Evolutionary conservation across 176 grass and related monocot genomes (phyloP), one percentile per base, ranked within the genome.

Genomic region (Eragrostis nindensis): DNA sequence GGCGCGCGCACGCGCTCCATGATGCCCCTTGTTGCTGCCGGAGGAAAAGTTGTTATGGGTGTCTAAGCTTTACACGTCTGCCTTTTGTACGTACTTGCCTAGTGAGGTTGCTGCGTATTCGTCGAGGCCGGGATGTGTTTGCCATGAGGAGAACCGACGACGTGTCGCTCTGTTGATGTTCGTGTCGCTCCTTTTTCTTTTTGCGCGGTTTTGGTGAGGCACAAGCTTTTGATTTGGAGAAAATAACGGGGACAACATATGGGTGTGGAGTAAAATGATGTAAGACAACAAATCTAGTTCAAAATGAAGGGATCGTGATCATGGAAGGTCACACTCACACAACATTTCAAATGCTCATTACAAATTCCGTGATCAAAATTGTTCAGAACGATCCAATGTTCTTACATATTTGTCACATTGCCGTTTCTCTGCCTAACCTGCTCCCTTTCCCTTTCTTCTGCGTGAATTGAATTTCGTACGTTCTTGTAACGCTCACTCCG

Each of bases 41-140:
- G 11, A 2, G 55, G 11, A 27, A 62, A 62, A 62, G 60, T 62
- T 30, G 26, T 29, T 5, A 62, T 30, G 60, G 60, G 60, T 27
- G 49, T 10, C 2, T 14, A n/a, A 30, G 60, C 59, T 77, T 65
- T 77, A n/a, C 75, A 47, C 25, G 21, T 26, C 55, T 30, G 70
- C 32, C n/a, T 74, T 74, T 65, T 82, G 80, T 82, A 64, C 15
- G 70, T 66, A 73, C 45, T 17, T 11, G 41, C 52, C 16, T 66
- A 55, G 60, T 65, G 55, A 0, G 7, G 62, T 17, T 45, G 71
- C 70, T 27, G 32, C 32, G 32, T 70, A 27, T 83, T 66, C 60
- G 47, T 66, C 15, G 14, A 70, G 52, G 40, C 22, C 19, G 26
- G 39, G 17, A 36, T 9, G n/a, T 39, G n/a, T n/a, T 42, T 74